Conservation (phyloP, 345 rosid species). For the Arabis alpina region DNA sequence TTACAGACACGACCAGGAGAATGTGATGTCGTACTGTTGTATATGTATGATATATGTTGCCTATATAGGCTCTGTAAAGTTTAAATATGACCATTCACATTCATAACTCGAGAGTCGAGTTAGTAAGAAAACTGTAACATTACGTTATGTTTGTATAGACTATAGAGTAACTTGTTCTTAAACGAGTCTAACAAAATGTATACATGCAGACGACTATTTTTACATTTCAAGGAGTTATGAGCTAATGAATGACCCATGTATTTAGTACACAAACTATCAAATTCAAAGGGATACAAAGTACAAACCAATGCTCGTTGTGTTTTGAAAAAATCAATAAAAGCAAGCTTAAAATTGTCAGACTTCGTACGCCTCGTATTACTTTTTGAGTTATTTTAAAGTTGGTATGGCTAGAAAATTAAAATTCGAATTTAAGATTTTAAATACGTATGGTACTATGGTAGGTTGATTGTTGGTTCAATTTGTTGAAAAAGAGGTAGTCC, state of each 20-base stretch:
- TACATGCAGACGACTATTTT: background rate
- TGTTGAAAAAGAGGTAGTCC: conserved; percentile 25
- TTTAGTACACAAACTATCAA: background rate
- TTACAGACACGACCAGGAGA: background rate
- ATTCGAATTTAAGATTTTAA: background rate
- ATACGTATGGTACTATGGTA: conserved; percentile 11
- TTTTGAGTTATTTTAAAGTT: background rate
- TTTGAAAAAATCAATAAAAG: background rate
- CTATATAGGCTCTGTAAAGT: background rate
- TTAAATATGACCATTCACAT: background rate
- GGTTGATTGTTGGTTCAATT: conserved; percentile 24
- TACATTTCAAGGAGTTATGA: background rate
- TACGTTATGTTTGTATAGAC: background rate
- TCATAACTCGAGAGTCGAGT: too few species aligned
- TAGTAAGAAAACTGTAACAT: background rate
- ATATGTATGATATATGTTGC: background rate
- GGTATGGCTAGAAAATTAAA: background rate
- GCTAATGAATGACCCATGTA: background rate
- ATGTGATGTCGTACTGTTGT: background rate
- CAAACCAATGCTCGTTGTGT: background rate
- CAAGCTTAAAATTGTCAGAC: background rate
- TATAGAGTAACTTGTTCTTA: background rate
- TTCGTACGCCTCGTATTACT: background rate
- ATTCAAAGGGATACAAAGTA: background rate
- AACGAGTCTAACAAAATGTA: background rate